phyloP scores from a whole-genome alignment of 306 rosid species.

The Crataegus laevigata region DNA sequence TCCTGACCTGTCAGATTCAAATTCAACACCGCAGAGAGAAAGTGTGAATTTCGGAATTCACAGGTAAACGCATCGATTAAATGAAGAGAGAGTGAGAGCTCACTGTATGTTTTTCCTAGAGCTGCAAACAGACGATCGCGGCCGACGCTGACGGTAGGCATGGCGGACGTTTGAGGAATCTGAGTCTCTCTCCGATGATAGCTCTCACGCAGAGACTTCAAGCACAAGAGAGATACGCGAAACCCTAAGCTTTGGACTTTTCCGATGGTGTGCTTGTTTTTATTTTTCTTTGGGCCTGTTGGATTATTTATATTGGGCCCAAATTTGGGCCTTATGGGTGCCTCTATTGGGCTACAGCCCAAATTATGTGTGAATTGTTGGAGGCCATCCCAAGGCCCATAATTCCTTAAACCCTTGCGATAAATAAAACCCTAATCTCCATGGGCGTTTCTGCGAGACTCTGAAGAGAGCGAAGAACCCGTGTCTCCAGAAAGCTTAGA shows the following conservation, averaged over 20 bases:
- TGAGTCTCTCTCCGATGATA: neutral
- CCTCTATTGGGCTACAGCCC: neutral
- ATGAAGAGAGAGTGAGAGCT: slow-evolving; percentile 19
- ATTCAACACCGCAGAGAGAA: neutral
- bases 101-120: slow-evolving; percentile 66
- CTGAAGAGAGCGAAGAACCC: neutral
- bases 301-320: neutral
- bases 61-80: neutral
- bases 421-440: slow-evolving; percentile 3
- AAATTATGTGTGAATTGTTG: neutral
- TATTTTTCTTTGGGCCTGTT: neutral
- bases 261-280: neutral
- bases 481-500: neutral
- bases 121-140: slow-evolving; percentile 77
- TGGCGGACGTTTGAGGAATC: slow-evolving; percentile 17
- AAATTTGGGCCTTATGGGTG: no score
- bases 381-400: neutral
- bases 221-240: neutral
- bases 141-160: slow-evolving; percentile 89
- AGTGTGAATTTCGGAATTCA: neutral
- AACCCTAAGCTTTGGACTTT: neutral
- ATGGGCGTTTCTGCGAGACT: neutral
- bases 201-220: neutral
- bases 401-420: neutral
- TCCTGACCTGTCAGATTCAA: slow-evolving; percentile 53